Conservation (phyloP, 164 flowering plant species). For the Sedum album region DNA sequence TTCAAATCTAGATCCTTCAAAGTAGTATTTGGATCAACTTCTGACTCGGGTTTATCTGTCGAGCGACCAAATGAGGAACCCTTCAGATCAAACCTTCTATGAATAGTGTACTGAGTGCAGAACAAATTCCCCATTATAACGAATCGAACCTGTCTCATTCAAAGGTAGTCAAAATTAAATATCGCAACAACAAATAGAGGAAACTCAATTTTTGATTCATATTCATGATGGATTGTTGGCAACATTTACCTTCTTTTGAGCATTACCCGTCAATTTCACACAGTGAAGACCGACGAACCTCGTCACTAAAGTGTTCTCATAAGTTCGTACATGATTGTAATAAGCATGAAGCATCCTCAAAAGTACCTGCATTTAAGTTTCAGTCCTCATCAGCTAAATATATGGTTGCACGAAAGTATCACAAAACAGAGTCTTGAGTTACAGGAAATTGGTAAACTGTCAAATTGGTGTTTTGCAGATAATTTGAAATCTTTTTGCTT, state of each 20-base stretch:
- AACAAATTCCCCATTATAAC: constrained; percentile 61
- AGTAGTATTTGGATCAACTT: constrained; percentile 41
- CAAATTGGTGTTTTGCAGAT: too few species aligned
- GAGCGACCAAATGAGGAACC: constrained; percentile 55
- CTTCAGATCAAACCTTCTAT: constrained; percentile 54
- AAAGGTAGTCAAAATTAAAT: neutral
- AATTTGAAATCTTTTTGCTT: neutral
- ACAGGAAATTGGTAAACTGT: too few species aligned
- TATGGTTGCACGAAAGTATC: neutral
- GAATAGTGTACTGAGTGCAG: constrained; percentile 39
- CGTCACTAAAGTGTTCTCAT: constrained; percentile 76
- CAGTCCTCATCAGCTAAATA: neutral
- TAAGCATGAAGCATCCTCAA: constrained; percentile 85
- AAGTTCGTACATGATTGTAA: constrained; percentile 74
- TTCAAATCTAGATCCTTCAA: constrained; percentile 60
- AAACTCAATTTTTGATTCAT: neutral
- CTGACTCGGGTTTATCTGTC: constrained; percentile 41
- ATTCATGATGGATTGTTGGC: neutral
- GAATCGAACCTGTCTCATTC: constrained; percentile 40
- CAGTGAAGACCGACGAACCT: constrained; percentile 86
- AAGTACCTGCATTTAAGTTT: constrained; percentile 42
- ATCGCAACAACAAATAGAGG: neutral
- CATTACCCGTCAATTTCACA: constrained; percentile 67
- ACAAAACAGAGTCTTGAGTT: neutral
- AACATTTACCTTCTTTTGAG: constrained; percentile 59